Evolutionary conservation across 1,284 basidiomycete species (phyloP), one percentile per base, ranked within the genome.

Genomic region (Marasmius tenuissimus): DNA sequence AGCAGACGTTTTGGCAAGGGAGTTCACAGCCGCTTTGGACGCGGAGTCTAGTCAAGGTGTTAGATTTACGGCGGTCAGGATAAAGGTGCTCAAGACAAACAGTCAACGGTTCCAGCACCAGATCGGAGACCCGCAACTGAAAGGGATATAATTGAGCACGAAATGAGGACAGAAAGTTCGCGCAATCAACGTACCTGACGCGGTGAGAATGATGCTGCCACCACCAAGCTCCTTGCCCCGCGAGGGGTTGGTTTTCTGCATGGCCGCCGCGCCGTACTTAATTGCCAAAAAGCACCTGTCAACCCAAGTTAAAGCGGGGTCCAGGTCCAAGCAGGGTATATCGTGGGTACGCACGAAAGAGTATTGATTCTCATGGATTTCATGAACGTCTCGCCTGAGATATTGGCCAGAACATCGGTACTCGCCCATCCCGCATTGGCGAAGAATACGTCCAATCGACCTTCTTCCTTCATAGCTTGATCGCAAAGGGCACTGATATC

Each of bases 371-470:
- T 81, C 84, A 96, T 87, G 9, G 83, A 82, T 59, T 91, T 84
- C 81, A 87, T 89, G 72, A 92, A 94, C 35, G 79, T 81, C 60
- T 91, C 87, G 0, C 82, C 78, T 1, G 87, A 81, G 2, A 85
- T 87, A n/a, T 86, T 78, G 9, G 78, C 72, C 45, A 96, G 69
- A 42, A n/a, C 49, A 37, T 54, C 53, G 59, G 49, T 58, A 68
- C 59, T 69, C 50, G 56, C 55, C 38, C 48, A 52, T 68, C 85
- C 67, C 68, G 93, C 94, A 71, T 98, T 97, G 42, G 96, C 96
- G 71, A 95, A 97, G 81, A 96, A 97, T 66, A 97, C 89, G 68
- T 98, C 96, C 16, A 97, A 80, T 53, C 87, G 84, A 2, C 94
- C 94, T 69, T 95, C 88, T 65, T 97, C 94, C 45, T 83, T 73